These are phyloP conservation scores for Speleostelium caveatum DNA, from an alignment of 78 protist genomes.

Conservation along the genomic window DNA sequence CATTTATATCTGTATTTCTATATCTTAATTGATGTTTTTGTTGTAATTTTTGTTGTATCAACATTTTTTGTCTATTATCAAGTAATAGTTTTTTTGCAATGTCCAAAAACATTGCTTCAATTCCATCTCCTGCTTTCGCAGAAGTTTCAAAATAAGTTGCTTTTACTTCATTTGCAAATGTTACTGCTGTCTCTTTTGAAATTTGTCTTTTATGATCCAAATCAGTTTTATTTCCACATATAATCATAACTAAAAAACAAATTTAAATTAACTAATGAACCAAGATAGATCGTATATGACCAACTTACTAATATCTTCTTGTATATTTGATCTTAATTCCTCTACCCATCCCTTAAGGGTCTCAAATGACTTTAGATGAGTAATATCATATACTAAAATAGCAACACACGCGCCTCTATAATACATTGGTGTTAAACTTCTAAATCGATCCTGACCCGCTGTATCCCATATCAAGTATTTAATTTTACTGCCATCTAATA, in stretches of 20 bases:
- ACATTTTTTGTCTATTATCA: not conserved
- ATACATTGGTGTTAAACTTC: conserved; percentile 67
- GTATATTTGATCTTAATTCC: conserved; percentile 70
- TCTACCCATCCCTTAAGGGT: conserved; percentile 69
- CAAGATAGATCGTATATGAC: not conserved
- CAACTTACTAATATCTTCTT: conserved; percentile 63
- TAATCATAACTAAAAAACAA: conserved; percentile 26
- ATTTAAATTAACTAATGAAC: not conserved
- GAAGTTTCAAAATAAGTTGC: conserved; percentile 66
- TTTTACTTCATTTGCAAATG: conserved; percentile 49
- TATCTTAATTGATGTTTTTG: not conserved
- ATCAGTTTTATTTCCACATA: conserved; percentile 74
- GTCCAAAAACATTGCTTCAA: conserved; percentile 68
- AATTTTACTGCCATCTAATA: conserved; percentile 45
- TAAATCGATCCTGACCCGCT: conserved; percentile 82
- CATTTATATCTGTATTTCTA: not conserved
- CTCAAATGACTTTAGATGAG: conserved; percentile 31
- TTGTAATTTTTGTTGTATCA: conserved; percentile 4
- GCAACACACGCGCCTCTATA: conserved; percentile 77
- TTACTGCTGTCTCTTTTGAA: conserved; percentile 23
- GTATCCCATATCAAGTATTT: conserved; percentile 80
- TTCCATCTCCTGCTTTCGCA: conserved; percentile 25
- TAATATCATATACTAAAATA: conserved; percentile 72
- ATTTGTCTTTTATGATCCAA: conserved; percentile 37
- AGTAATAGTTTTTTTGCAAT: conserved; percentile 31